Conservation (phyloP, 306 rosid genomes). For the Sindora glabra region DNA sequence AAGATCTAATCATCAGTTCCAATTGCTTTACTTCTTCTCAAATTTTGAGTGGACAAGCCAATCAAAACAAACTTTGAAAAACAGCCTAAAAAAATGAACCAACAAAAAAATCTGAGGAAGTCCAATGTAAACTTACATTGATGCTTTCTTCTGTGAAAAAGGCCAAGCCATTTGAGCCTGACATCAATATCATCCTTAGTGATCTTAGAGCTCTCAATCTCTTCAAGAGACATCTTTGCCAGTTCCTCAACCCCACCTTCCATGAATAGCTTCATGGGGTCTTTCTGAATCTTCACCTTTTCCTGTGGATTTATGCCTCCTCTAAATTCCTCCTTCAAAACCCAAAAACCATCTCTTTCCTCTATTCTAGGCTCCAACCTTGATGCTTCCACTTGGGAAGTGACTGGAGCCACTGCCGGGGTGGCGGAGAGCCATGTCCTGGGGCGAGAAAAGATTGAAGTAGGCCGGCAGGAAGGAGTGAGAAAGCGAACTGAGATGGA, state of each 20-base stretch:
- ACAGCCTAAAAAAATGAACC: neutral
- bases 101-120: neutral
- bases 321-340: conserved; percentile 69
- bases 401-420: conserved; percentile 30
- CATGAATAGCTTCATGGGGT: conserved; percentile 85
- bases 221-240: conserved; percentile 56
- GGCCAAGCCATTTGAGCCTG: conserved; percentile 97
- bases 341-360: conserved; percentile 67
- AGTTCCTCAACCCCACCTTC: conserved; percentile 66
- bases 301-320: conserved; percentile 70
- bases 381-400: conserved; percentile 20
- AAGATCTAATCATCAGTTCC: no score
- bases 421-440: conserved; percentile 36
- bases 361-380: conserved; percentile 81
- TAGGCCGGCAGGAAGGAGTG: conserved; percentile 26
- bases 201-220: conserved; percentile 55
- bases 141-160: conserved; percentile 83
- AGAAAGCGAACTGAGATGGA: conserved; percentile 53
- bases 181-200: conserved; percentile 84
- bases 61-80: no score
- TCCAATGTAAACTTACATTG: conserved; percentile 73
- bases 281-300: conserved; percentile 68
- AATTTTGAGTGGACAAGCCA: no score
- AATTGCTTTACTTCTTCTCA: no score
- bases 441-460: conserved; percentile 14